phyloP scores from a whole-genome alignment of 768 basidiomycete species.

The Boletus vermiculosoides region DNA sequence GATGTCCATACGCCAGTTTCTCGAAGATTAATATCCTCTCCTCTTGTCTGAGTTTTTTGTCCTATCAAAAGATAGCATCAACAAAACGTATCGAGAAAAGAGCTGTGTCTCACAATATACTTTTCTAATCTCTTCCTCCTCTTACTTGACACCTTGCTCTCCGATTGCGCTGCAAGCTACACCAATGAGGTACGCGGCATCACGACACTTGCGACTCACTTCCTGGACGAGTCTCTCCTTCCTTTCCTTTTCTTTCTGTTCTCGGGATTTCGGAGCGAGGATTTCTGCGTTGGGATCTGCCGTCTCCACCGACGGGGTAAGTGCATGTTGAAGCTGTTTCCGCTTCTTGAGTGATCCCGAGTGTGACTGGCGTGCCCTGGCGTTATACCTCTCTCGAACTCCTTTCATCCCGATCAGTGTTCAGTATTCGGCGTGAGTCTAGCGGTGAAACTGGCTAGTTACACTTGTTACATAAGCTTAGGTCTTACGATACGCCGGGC shows the following conservation, averaged over 20 bases:
- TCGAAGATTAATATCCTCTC: conserved; percentile 74
- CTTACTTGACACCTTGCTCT: conserved; percentile 76
- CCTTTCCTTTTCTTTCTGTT: conserved; percentile 58
- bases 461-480: conserved; percentile 6
- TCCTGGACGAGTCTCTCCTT: conserved; percentile 61
- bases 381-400: conserved; percentile 46
- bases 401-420: conserved; percentile 20
- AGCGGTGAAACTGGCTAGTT: neutral
- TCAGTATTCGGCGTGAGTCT: neutral
- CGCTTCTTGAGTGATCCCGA: conserved; percentile 65
- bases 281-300: conserved; percentile 59
- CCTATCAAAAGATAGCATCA: conserved; percentile 42
- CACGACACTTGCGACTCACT: conserved; percentile 38
- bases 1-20: conserved; percentile 66
- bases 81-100: neutral
- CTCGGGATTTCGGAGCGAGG: conserved; percentile 54
- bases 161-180: conserved; percentile 45
- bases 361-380: conserved; percentile 64
- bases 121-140: conserved; percentile 89
- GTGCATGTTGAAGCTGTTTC: conserved; percentile 39
- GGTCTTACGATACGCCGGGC: no score
- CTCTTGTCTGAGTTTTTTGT: conserved; percentile 91
- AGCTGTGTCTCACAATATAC: conserved; percentile 67
- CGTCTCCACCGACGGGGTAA: conserved; percentile 24
- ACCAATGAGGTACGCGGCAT: conserved; percentile 1